Evolutionary conservation across 140 eudicot species (phyloP).

Genomic region (Oenanthe javanica): DNA sequence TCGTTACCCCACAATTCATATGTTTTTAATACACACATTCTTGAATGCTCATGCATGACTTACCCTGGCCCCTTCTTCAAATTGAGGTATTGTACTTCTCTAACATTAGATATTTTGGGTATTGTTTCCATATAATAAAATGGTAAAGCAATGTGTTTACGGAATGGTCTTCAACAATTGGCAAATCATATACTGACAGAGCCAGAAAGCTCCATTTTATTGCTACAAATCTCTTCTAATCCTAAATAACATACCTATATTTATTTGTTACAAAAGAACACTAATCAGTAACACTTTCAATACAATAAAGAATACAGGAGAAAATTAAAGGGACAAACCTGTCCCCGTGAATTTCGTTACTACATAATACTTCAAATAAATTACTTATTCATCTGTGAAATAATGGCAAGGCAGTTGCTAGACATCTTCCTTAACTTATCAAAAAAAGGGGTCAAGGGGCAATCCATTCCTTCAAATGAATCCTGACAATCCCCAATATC

Average conservation of each 20-base stretch:
- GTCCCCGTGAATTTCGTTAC: not conserved
- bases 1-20: not conserved
- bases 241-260: not conserved
- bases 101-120: not conserved
- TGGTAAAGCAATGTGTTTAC: not conserved
- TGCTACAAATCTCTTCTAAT: not conserved
- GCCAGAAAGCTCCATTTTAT: conserved; percentile 4
- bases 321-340: not conserved
- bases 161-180: not conserved
- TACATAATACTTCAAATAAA: not conserved
- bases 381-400: conserved; percentile 11
- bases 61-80: not conserved
- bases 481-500: conserved; percentile 37
- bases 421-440: conserved; percentile 38
- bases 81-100: not conserved
- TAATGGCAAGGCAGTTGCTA: conserved; percentile 47
- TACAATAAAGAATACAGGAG: not conserved
- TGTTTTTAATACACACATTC: not conserved
- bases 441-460: conserved; percentile 21
- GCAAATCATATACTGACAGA: not conserved
- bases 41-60: not conserved
- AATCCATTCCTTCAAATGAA: conserved; percentile 4
- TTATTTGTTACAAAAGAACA: not conserved
- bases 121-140: not conserved
- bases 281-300: not conserved